These are phyloP conservation scores for Thelonectria discophora DNA, from an alignment of 2,329 filamentous ascomycete genomes.

Conservation along the genomic window DNA sequence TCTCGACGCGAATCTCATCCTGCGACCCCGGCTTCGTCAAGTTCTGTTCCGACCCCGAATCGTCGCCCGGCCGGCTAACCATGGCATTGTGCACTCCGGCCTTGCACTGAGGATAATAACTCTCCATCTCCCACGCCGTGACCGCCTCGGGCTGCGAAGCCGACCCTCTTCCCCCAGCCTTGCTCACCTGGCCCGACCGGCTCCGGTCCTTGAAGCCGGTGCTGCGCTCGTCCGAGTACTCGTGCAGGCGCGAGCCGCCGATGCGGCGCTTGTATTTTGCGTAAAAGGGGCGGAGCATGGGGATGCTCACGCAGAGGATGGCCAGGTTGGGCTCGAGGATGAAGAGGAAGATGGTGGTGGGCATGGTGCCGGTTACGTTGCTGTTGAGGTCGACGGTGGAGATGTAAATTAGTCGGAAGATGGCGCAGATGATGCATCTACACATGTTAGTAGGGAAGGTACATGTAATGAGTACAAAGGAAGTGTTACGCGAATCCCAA, in stretches of 20 bases:
- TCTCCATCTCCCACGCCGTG: slow-evolving; percentile 40
- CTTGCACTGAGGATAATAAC: slow-evolving; percentile 31
- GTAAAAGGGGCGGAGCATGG: slow-evolving; percentile 52
- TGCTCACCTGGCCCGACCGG: slow-evolving; percentile 24
- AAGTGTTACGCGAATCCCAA: slow-evolving; percentile 47
- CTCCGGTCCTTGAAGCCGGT: slow-evolving; percentile 34
- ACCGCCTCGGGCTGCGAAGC: slow-evolving; percentile 20
- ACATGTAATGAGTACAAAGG: fast-evolving
- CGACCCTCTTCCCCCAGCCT: slow-evolving; percentile 1
- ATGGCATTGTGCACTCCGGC: slow-evolving; percentile 21
- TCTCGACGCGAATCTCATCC: slow-evolving; percentile 38
- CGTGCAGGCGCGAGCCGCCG: slow-evolving; percentile 43
- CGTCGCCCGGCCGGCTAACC: slow-evolving; percentile 28
- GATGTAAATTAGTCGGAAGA: slow-evolving; percentile 52
- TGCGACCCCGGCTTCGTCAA: slow-evolving; percentile 27
- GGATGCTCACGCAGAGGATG: slow-evolving; percentile 53
- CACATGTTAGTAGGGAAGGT: slow-evolving; percentile 17
- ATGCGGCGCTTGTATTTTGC: slow-evolving; percentile 45
- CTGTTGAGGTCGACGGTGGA: slow-evolving; percentile 47
- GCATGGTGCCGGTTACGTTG: slow-evolving; percentile 52
- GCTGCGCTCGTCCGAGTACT: slow-evolving; percentile 38
- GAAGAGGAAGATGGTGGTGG: slow-evolving; percentile 51
- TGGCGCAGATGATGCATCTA: slow-evolving; percentile 49
- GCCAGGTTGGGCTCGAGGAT: slow-evolving; percentile 52
- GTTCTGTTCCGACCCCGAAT: slow-evolving; percentile 40